Evolutionary conservation across 371 early-diverging fungal genomes (phyloP), one percentile per base, ranked within the genome.

Genomic region (Mortierella sp.): DNA sequence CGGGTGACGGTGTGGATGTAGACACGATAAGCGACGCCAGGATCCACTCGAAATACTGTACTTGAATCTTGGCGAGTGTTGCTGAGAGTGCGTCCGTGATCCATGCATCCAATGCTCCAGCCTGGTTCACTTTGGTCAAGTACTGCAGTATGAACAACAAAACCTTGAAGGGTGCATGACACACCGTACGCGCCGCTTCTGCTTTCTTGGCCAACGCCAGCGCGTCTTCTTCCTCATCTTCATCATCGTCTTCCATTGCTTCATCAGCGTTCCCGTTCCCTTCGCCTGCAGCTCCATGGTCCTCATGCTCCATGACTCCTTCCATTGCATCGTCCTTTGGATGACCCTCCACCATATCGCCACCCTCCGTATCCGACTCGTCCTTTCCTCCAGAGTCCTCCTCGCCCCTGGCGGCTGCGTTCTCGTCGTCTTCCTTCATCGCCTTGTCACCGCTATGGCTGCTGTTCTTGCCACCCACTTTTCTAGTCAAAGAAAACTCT

Each of bases 41-140:
- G 42, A 67, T 43, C 74, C 74, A 73, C 28, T 68, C 64, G 60
- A 73, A 73, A 34, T 73, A 73, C 10, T 58, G 57, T 26, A 64
- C 64, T 45, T 64, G 68, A 18, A 73, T 28, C 8, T 38, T 26
- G 2, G 19, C 41, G 0, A 67, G 51, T 0, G 74, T 73, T 3
- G 64, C 74, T 3, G 74, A 67, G 10, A 73, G 48, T 1, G 68
- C 68, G 24, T 73, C 74, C n/a, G 61, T 52, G 68, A 73, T 73
- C 74, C 74, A 73, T 0, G 60, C 38, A 41, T 73, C 74, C 42
- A 73, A 18, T 3, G 64, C 64, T 1, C 61, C 69, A 19, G 47
- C 52, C 10, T 68, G 74, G 54, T 73, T 73, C 34, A 54, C 49
- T 24, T 50, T 46, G 3, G 74, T 73, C 47, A 73, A 43, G 42